A percentile compares a stretch with the other conserved stretches of the same genome.
phyloP scores from a whole-genome alignment of 2,329 filamentous ascomycete species.

The Pseudogymnoascus sp. region DNA sequence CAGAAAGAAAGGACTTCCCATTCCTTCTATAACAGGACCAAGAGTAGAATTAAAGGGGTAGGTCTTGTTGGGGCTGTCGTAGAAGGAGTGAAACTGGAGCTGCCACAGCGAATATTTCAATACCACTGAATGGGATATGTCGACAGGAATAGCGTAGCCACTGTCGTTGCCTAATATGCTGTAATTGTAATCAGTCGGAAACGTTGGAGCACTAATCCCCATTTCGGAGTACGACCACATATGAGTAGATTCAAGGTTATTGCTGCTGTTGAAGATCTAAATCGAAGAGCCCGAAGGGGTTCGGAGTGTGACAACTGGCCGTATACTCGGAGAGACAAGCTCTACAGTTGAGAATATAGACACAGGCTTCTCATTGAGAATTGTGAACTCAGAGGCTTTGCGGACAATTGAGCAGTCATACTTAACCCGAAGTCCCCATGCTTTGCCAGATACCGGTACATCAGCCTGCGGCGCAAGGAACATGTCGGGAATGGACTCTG shows the following conservation, averaged over 20 bases:
- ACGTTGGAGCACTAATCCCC: neutral
- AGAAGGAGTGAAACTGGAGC: neutral
- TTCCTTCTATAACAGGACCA: neutral
- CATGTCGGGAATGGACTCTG: neutral
- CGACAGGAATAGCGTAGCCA: neutral
- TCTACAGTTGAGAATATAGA: neutral
- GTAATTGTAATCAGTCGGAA: too few species aligned
- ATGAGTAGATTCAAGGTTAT: neutral
- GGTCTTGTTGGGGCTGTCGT: neutral
- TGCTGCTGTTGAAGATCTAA: neutral
- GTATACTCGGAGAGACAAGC: too few species aligned
- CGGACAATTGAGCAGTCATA: conserved; percentile 1
- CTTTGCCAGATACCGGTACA: neutral
- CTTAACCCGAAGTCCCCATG: conserved; percentile 6
- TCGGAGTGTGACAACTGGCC: neutral
- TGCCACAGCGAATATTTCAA: neutral
- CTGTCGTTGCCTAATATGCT: neutral
- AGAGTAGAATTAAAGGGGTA: neutral
- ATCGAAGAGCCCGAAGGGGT: neutral
- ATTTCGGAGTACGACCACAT: neutral
- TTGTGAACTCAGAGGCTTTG: neutral
- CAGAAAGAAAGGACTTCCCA: neutral
- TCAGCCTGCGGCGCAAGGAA: conserved; percentile 7
- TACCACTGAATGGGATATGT: neutral
- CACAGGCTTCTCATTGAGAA: neutral